Evolutionary conservation across 2,329 filamentous ascomycete species (phyloP), one percentile per base, ranked within the genome.

Genomic region (Phyllosticta capitalensis): DNA sequence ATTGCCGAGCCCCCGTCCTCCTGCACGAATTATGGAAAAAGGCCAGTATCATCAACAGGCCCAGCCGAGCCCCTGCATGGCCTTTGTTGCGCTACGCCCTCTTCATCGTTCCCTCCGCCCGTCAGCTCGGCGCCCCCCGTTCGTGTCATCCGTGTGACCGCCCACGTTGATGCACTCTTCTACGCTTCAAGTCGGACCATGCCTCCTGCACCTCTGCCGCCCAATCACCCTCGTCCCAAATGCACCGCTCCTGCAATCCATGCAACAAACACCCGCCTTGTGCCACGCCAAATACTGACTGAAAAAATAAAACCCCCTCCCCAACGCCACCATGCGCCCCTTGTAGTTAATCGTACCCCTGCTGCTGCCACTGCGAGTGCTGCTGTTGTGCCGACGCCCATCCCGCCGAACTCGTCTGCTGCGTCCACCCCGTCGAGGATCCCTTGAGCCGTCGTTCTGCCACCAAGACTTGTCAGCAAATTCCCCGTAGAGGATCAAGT

Each of bases 401-500:
- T 67, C 67, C 67, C 69, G 70, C 71, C 57, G 65, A 65, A 17
- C 49, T 52, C 24, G 14, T 56, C 54, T 53, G 54, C 24, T 61
- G 59, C 61, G 71, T 69, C 66, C 69, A 74, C 54, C 68, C 71
- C 58, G 66, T 67, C 56, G 66, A 68, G 52, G 71, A 68, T 55
- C 68, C 68, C 65, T 71, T 76, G 19, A 75, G 66, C 68, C 75
- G 68, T 60, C 75, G 75, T 67, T 77, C 75, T 76, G 67, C 67
- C 63, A 57, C 30, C 30, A 38, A 38, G 2, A 3, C 9, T 38
- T 38, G 30, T 38, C 2, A 38, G 30, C 49, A 51, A 50, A 50
- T 51, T 22, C 2, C 21, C 5, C n/a, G 20, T 9, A 30, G 28
- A 30, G 28, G 10, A 30, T 38, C 30, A 38, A n/a, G n/a, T n/a